Conservation (phyloP, 345 rosid genomes). For the Melastoma malabathricum region DNA sequence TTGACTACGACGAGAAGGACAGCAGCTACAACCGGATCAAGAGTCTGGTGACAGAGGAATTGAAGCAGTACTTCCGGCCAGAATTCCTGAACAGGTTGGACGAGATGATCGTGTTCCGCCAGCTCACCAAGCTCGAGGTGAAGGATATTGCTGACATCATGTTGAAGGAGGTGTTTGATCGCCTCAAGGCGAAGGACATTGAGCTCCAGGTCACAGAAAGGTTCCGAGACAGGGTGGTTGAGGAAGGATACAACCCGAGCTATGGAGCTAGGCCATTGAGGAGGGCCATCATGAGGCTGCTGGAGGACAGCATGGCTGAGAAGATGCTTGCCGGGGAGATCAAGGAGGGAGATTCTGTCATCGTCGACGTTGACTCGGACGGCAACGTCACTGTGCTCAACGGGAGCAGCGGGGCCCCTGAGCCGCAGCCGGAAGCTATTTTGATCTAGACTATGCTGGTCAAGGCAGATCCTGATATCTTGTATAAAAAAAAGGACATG, state of each 20-base stretch:
- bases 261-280: constrained; percentile 96
- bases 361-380: constrained; percentile 69
- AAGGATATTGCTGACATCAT: constrained; percentile 88
- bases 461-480: no score
- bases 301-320: constrained; percentile 99
- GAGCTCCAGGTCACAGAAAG: constrained; percentile 96
- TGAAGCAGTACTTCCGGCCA: constrained; percentile 85
- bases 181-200: constrained; percentile 63
- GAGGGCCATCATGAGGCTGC: constrained; percentile 87
- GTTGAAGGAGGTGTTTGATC: constrained; percentile 74
- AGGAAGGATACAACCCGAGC: constrained; percentile 93
- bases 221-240: constrained; percentile 78
- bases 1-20: constrained; percentile 82
- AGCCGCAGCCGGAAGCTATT: constrained; percentile 30
- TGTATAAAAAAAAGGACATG: no score
- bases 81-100: constrained; percentile 94
- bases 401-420: constrained; percentile 57
- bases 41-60: constrained; percentile 85
- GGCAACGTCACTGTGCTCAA: constrained; percentile 80
- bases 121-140: constrained; percentile 80
- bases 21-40: constrained; percentile 85
- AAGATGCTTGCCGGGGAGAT: constrained; percentile 93
- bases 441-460: not conserved
- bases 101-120: constrained; percentile 94
- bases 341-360: constrained; percentile 86